Evolutionary conservation across 1,139 yeast species (phyloP).

Genomic region (Barnettozyma hawaiiensis): DNA sequence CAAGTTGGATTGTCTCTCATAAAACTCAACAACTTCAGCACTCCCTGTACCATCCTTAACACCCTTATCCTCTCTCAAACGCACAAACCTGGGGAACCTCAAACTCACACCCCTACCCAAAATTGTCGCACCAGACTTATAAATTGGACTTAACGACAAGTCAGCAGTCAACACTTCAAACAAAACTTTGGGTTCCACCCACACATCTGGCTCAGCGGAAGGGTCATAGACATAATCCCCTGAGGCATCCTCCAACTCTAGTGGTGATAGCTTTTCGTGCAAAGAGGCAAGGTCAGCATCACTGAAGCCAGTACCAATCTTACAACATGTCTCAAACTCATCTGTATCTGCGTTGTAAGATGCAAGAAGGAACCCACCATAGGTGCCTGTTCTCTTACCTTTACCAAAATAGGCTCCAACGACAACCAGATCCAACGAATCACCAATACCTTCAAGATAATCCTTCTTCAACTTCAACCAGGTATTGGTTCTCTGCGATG

Average conservation of each 20-base stretch:
- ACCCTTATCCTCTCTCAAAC: conserved; percentile 82
- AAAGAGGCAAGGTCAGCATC: conserved; percentile 71
- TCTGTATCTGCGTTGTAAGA: conserved; percentile 86
- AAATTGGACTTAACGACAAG: conserved; percentile 83
- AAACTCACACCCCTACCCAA: conserved; percentile 86
- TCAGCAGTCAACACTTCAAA: conserved; percentile 96
- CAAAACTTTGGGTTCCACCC: conserved; percentile 87
- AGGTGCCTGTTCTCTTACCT: conserved; percentile 91
- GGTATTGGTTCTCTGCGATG: conserved; percentile 88
- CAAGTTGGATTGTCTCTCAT: conserved; percentile 55
- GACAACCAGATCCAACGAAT: conserved; percentile 88
- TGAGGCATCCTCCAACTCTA: conserved; percentile 64
- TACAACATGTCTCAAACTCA: conserved; percentile 91
- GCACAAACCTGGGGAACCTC: conserved; percentile 84
- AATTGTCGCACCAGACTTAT: conserved; percentile 77
- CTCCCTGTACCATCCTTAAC: conserved; percentile 88
- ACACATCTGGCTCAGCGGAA: conserved; percentile 79
- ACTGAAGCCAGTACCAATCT: conserved; percentile 95
- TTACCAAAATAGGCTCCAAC: conserved; percentile 91
- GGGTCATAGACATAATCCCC: conserved; percentile 68
- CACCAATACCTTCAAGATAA: conserved; percentile 91
- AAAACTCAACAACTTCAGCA: conserved; percentile 86
- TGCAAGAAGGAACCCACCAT: conserved; percentile 91
- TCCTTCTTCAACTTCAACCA: conserved; percentile 96
- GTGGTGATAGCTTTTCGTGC: conserved; percentile 56